Percentiles rank a stretch among this genome's conserved stretches.
These are phyloP conservation scores for Brassica hybrid DNA, from an alignment of 441 rosid species.

Conservation along the genomic window DNA sequence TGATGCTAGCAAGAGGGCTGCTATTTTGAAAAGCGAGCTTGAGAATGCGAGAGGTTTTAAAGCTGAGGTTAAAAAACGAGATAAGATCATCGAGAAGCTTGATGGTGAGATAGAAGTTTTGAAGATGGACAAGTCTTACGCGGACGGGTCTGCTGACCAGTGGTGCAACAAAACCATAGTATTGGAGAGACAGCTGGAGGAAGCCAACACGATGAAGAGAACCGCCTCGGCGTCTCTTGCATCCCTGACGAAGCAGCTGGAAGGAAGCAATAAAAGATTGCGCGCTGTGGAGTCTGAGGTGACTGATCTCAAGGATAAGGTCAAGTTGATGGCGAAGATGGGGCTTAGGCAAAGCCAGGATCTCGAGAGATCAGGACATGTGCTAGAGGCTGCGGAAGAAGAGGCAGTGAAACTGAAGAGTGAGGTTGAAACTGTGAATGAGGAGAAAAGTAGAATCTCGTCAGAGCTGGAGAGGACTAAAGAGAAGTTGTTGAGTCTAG, in stretches of 20 bases:
- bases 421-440: conserved; percentile 67
- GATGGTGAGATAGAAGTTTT: neutral
- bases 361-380: neutral
- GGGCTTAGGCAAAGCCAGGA: neutral
- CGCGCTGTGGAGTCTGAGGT: neutral
- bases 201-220: conserved; percentile 71
- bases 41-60: neutral
- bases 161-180: conserved; percentile 49
- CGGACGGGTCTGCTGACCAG: neutral
- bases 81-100: neutral
- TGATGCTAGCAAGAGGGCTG: neutral
- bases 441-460: conserved; percentile 91
- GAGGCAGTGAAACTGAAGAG: conserved; percentile 55
- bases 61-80: neutral
- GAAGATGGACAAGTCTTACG: neutral
- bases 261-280: conserved; percentile 50
- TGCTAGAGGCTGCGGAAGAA: neutral
- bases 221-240: conserved; percentile 23
- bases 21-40: neutral
- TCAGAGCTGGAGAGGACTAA: conserved; percentile 53
- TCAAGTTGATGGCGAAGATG: neutral
- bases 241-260: conserved; percentile 32
- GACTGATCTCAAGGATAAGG: neutral
- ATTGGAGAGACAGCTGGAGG: conserved; percentile 56
- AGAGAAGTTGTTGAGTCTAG: conserved; percentile 62